Conservation (phyloP, 2,329 filamentous ascomycete genomes). For the Colletotrichum destructivum region DNA sequence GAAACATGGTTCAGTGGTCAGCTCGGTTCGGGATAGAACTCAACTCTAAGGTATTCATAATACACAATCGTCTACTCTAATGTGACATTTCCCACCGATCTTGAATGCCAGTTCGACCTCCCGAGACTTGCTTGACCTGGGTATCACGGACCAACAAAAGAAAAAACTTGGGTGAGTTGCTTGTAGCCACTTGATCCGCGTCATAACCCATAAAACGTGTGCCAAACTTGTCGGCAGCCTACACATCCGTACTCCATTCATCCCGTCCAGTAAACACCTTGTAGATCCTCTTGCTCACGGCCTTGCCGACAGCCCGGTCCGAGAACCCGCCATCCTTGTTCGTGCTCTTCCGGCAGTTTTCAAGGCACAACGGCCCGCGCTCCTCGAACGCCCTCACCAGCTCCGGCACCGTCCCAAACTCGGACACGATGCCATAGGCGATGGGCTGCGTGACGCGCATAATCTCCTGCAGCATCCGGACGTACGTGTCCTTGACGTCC, state of each 20-base stretch:
- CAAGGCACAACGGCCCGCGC: conserved; percentile 73
- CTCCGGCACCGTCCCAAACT: conserved; percentile 71
- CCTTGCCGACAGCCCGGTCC: conserved; percentile 69
- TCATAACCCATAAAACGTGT: conserved; percentile 1
- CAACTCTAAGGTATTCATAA: too few relatives aligned
- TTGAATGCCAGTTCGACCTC: too few relatives aligned
- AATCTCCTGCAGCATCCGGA: conserved; percentile 84
- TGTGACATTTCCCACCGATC: too few relatives aligned
- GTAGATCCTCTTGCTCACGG: conserved; percentile 71
- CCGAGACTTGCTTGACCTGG: too few relatives aligned
- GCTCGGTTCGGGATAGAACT: too few relatives aligned
- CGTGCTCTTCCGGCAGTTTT: conserved; percentile 70
- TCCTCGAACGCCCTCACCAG: conserved; percentile 72
- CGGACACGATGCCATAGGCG: conserved; percentile 76
- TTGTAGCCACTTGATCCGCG: background rate
- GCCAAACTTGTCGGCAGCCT: background rate
- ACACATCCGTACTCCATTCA: conserved; percentile 69
- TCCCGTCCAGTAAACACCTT: conserved; percentile 74
- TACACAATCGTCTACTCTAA: too few relatives aligned
- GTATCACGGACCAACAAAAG: too few relatives aligned
- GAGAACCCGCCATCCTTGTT: conserved; percentile 71
- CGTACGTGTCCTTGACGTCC: conserved; percentile 76
- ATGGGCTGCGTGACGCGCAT: conserved; percentile 79
- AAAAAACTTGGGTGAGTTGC: too few relatives aligned
- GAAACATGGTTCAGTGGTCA: too few relatives aligned